Percentiles rank a stretch among this genome's conserved stretches.
These are phyloP conservation scores for Przewalskia tangutica DNA, from an alignment of 257 asterid species.

Conservation along the genomic window DNA sequence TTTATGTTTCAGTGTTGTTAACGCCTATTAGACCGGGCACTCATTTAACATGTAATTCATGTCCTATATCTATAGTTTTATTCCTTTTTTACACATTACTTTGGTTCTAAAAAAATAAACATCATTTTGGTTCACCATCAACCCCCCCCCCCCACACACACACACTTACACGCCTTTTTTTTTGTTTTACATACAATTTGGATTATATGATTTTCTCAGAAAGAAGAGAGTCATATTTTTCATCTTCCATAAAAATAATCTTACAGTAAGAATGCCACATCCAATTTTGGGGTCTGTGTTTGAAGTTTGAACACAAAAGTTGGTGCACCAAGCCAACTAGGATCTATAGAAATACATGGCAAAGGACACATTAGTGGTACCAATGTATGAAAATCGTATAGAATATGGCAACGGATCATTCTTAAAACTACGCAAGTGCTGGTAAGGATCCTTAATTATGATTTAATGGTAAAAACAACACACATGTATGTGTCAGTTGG, in stretches of 20 bases:
- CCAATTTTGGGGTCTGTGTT: background rate
- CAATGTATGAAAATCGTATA: background rate
- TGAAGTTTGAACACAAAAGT: background rate
- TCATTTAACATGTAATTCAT: too few species aligned
- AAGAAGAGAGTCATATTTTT: background rate
- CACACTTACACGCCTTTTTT: background rate
- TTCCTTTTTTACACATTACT: too few species aligned
- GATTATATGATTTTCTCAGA: background rate
- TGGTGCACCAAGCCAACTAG: background rate
- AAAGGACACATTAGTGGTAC: background rate
- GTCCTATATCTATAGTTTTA: too few species aligned
- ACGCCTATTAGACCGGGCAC: too few species aligned
- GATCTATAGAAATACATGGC: background rate
- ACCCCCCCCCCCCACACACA: too few species aligned
- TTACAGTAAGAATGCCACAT: too few species aligned
- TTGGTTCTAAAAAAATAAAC: too few species aligned
- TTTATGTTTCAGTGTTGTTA: too few species aligned
- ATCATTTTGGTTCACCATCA: background rate
- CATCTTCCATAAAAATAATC: background rate
- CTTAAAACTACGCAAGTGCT: background rate
- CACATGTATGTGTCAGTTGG: background rate
- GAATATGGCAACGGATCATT: too few species aligned
- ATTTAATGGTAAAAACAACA: background rate
- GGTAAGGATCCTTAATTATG: background rate
- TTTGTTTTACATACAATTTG: background rate